Evolutionary conservation across 768 basidiomycete genomes (phyloP).

Genomic region (Royoungia palumana): DNA sequence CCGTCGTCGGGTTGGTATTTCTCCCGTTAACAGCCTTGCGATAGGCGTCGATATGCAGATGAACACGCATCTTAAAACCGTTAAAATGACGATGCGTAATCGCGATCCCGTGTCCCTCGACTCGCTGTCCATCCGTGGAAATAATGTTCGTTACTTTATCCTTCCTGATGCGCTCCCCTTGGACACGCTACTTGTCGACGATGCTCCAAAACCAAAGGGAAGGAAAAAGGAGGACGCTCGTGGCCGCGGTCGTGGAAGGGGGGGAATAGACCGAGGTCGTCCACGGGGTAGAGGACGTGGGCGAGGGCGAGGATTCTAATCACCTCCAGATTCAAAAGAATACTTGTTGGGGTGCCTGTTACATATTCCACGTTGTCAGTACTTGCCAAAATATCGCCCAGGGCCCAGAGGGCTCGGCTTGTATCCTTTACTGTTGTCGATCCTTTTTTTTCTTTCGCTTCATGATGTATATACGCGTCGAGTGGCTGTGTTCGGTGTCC

Average conservation of each 20-base stretch:
- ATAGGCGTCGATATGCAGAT: constrained; percentile 98
- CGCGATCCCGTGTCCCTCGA: constrained; percentile 86
- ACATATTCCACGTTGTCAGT: constrained; percentile 17
- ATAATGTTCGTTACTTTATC: constrained; percentile 94
- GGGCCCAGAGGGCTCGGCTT: constrained; percentile 17
- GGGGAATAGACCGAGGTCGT: constrained; percentile 48
- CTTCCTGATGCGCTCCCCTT: constrained; percentile 97
- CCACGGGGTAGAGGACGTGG: constrained; percentile 56
- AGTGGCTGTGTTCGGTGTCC: constrained; percentile 25
- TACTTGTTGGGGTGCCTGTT: constrained; percentile 1
- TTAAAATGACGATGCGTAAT: constrained; percentile 93
- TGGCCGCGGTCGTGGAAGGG: constrained; percentile 56
- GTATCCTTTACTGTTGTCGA: constrained; percentile 16
- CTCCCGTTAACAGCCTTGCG: not conserved
- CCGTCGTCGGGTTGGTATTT: not conserved
- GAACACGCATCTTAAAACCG: constrained; percentile 98
- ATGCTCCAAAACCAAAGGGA: constrained; percentile 93
- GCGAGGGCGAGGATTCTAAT: constrained; percentile 41
- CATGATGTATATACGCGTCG: not conserved
- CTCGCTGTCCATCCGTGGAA: constrained; percentile 90
- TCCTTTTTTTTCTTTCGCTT: constrained; percentile 4
- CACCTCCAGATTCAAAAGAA: not conserved
- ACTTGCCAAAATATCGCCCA: constrained; percentile 22
- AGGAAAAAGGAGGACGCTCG: constrained; percentile 84
- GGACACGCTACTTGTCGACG: constrained; percentile 95